Conservation (phyloP, 306 rosid genomes). For the Cucumis cinereus region DNA sequence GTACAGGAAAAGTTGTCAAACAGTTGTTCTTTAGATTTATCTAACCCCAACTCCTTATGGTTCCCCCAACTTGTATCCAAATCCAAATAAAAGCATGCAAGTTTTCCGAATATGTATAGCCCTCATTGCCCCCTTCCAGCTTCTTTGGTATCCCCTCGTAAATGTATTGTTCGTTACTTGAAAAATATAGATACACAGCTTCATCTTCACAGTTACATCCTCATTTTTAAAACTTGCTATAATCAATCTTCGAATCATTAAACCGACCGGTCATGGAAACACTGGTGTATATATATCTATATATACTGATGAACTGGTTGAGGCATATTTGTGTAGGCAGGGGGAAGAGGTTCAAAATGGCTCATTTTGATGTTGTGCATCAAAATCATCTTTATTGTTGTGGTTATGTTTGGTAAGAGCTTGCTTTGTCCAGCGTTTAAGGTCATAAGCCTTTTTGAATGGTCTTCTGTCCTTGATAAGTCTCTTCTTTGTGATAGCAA, state of each 20-base stretch:
- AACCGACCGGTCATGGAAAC: background rate
- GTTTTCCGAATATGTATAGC: conserved; percentile 30
- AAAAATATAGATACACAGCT: conserved; percentile 11
- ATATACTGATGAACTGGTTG: background rate
- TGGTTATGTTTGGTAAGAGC: conserved; percentile 49
- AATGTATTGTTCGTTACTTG: conserved; percentile 16
- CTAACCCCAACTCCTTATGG: conserved; percentile 14
- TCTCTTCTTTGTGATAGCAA: conserved; percentile 60
- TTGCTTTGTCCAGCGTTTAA: conserved; percentile 71
- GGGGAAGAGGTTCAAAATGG: background rate
- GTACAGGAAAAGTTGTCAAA: background rate
- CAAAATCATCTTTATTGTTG: conserved; percentile 22
- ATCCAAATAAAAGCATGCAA: conserved; percentile 27
- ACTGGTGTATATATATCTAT: background rate
- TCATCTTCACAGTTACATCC: background rate
- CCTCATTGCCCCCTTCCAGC: background rate
- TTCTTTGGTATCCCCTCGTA: conserved; percentile 5
- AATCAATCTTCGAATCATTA: background rate
- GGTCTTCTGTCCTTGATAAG: conserved; percentile 48
- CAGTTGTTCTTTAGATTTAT: background rate
- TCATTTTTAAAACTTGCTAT: background rate
- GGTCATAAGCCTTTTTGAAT: conserved; percentile 53
- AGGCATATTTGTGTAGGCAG: background rate
- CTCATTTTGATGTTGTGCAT: conserved; percentile 6
- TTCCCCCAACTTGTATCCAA: conserved; percentile 23